phyloP scores from a whole-genome alignment of 2,329 filamentous ascomycete genomes.

The Colletotrichum echinochloae region DNA sequence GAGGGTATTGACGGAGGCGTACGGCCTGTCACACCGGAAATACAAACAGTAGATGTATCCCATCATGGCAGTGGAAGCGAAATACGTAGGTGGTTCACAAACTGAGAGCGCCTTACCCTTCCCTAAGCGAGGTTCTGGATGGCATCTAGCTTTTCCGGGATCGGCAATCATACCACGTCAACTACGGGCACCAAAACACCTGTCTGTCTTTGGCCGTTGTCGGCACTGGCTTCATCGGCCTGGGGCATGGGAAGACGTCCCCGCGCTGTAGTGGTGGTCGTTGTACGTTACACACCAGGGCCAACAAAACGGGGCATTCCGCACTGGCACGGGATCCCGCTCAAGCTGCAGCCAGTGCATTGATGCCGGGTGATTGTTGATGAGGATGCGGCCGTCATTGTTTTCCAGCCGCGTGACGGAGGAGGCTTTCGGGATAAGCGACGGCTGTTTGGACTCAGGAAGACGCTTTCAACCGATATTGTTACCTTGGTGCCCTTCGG shows the following conservation, averaged over 20 bases:
- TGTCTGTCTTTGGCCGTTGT: slow-evolving; percentile 50
- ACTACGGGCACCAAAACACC: too few species aligned
- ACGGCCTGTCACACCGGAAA: too few species aligned
- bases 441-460: slow-evolving; percentile 43
- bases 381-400: slow-evolving; percentile 59
- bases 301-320: slow-evolving; percentile 58
- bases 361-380: slow-evolving; percentile 62
- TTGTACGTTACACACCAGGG: too few species aligned
- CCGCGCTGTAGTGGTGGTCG: too few species aligned
- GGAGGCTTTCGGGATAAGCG: slow-evolving; percentile 54
- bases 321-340: slow-evolving; percentile 55
- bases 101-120: not conserved
- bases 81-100: not conserved
- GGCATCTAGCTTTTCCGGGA: slow-evolving; percentile 16
- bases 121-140: not conserved
- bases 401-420: slow-evolving; percentile 64
- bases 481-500: not conserved
- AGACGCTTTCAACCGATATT: not conserved
- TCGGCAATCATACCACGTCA: too few species aligned
- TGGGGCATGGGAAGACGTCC: too few species aligned
- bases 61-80: not conserved
- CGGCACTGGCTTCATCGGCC: too few species aligned
- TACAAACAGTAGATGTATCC: too few species aligned
- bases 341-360: slow-evolving; percentile 64
- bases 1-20: too few species aligned